Conservation (phyloP, 2,329 filamentous ascomycete genomes). For the Aspergillus sp. region DNA sequence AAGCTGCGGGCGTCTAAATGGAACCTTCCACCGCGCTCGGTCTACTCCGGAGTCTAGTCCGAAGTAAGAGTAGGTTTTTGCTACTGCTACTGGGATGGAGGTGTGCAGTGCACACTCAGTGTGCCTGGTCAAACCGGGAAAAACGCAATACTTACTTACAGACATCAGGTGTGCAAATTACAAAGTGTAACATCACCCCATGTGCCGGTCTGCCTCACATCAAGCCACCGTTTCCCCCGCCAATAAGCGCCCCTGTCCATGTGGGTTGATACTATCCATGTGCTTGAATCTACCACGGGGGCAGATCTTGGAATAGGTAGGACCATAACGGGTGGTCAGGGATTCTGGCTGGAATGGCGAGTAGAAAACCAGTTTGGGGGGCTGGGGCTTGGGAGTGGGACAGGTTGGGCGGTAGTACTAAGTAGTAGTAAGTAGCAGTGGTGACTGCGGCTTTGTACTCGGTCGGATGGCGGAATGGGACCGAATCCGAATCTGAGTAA, state of each 20-base stretch:
- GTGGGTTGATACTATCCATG: constrained; percentile 1
- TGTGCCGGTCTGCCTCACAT: constrained; percentile 5
- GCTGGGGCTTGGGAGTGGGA: neutral
- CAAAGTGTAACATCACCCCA: constrained; percentile 5
- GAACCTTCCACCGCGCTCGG: neutral
- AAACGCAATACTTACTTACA: neutral
- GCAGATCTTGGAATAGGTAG: neutral
- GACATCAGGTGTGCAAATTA: neutral
- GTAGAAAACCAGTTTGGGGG: neutral
- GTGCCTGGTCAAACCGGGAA: neutral
- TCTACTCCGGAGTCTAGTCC: neutral
- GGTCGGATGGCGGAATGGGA: neutral
- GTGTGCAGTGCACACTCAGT: neutral
- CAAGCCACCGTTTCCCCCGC: neutral
- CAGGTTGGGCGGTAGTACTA: too few relatives aligned
- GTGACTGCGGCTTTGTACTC: neutral
- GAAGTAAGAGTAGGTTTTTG: neutral
- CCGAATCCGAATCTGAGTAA: neutral
- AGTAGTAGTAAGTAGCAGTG: too few relatives aligned
- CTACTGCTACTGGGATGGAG: neutral
- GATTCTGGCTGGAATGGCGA: neutral
- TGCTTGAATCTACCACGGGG: neutral
- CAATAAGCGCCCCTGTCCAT: neutral
- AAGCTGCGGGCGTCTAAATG: neutral
- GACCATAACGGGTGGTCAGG: neutral